Evolutionary conservation across 441 rosid genomes (phyloP), one percentile per base, ranked within the genome.

Genomic region (Biscutella auriculata): DNA sequence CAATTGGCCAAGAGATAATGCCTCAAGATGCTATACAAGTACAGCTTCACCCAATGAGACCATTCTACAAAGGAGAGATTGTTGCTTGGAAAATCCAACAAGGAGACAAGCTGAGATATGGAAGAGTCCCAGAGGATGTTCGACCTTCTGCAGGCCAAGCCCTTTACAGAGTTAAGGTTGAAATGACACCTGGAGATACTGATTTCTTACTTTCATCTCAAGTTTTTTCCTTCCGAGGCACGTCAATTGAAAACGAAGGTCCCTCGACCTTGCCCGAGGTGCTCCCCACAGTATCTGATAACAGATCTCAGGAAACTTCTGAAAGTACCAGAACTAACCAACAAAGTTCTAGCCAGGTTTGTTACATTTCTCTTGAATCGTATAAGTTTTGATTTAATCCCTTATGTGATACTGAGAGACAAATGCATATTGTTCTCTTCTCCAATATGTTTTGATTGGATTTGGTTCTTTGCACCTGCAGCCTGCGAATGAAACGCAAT

Each of bases 61-160:
- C 96, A 41, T 93, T 93, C 65, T 93, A 89, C 70, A 83, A 63
- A 67, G 99, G 95, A 70, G 99, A 93, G 72, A 80, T 93, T 63
- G 88, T 93, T 68, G 96, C 95, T 64, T 93, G 97, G 95, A 79
- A 88, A 65, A 67, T 70, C 34, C 84, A 85, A 68, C 79, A 75
- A 73, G 90, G 95, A 53, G 91, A 93, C 58, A 89, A 83, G 74
- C 69, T 89, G 77, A 87, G 78, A 80, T 93, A 93, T 73, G 99
- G 99, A 61, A 78, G 81, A 72, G 93, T 93, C 78, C 91, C 91
- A 15, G 96, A 93, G 66, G 90, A 89, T 70, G 97, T 89, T 63
- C 74, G 94, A 65, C 97, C 99, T 52, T 87, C 87, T 19, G 81
- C 96, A 57, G 97, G 97, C 35, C 97, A 89, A 67, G 88, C 97